A percentile compares a stretch with the other conserved stretches of the same genome.
phyloP scores from a whole-genome alignment of 441 rosid genomes.

The Aquilaria agallochum region DNA sequence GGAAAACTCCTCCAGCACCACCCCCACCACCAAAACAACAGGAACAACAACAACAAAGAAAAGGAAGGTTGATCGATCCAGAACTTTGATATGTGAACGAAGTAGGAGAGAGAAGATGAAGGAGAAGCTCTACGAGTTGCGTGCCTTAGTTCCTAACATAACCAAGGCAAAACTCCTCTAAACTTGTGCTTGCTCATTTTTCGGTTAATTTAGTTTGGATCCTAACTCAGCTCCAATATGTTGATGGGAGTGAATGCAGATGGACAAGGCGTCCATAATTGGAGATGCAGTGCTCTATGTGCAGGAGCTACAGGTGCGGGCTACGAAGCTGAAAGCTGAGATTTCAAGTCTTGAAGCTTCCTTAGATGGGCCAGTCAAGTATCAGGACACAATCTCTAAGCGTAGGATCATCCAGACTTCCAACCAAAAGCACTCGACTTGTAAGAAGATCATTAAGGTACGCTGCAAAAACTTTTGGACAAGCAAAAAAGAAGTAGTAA shows the following conservation, averaged over 20 bases:
- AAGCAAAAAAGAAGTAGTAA: no score
- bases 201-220: background rate
- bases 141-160: slow-evolving; percentile 86
- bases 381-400: slow-evolving; percentile 26
- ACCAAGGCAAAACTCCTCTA: slow-evolving; percentile 49
- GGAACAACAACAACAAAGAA: slow-evolving; percentile 25
- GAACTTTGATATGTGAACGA: slow-evolving; percentile 68
- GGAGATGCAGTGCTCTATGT: slow-evolving; percentile 76
- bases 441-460: slow-evolving; percentile 56
- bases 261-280: slow-evolving; percentile 93
- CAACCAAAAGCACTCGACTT: slow-evolving; percentile 17
- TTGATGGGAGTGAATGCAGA: slow-evolving; percentile 29
- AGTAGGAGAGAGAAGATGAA: slow-evolving; percentile 78
- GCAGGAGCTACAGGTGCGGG: slow-evolving; percentile 69
- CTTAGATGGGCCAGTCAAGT: slow-evolving; percentile 27
- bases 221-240: background rate
- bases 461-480: background rate
- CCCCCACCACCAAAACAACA: slow-evolving; percentile 23
- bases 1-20: slow-evolving; percentile 52
- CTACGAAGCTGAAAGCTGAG: slow-evolving; percentile 66
- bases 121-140: slow-evolving; percentile 81
- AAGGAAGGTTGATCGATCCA: slow-evolving; percentile 56
- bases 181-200: background rate
- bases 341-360: slow-evolving; percentile 62
- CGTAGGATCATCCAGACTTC: slow-evolving; percentile 21